Evolutionary conservation across 1,284 basidiomycete genomes (phyloP).

Genomic region (Sporisorium reilianum): DNA sequence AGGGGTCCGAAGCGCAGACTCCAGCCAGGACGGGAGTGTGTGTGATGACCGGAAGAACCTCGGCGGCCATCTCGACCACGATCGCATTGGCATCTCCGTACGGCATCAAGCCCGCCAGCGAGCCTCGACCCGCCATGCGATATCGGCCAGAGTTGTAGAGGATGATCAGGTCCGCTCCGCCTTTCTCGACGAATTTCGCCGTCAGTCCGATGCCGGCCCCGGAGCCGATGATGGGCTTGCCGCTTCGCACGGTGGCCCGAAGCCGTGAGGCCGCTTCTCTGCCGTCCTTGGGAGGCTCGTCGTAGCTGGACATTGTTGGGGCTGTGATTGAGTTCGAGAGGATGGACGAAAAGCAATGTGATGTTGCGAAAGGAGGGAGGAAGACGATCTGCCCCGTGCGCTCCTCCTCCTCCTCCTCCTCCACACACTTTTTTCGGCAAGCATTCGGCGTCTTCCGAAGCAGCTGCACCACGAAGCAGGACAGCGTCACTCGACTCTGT

Average conservation of each 20-base stretch:
- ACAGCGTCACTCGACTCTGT: too few relatives aligned
- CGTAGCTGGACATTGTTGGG: conserved; percentile 27
- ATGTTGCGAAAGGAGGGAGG: too few relatives aligned
- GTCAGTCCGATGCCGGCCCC: conserved; percentile 51
- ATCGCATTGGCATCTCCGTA: conserved; percentile 52
- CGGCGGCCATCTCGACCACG: conserved; percentile 46
- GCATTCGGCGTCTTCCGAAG: conserved; percentile 11
- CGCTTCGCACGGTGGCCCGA: conserved; percentile 23
- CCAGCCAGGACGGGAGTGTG: conserved; percentile 51
- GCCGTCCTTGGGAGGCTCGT: conserved; percentile 32
- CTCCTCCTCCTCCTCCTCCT: conserved; percentile 15
- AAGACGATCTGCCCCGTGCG: conserved; percentile 11
- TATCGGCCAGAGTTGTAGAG: conserved; percentile 51
- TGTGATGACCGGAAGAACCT: conserved; percentile 38
- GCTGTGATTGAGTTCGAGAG: background rate
- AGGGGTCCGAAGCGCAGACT: conserved; percentile 45
- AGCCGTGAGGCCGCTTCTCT: conserved; percentile 39
- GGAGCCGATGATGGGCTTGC: conserved; percentile 46
- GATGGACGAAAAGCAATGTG: too few relatives aligned
- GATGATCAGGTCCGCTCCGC: conserved; percentile 48
- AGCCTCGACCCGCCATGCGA: conserved; percentile 47
- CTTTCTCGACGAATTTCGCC: conserved; percentile 48
- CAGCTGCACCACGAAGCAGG: too few relatives aligned
- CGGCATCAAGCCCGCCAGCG: conserved; percentile 46
- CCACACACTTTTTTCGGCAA: conserved; percentile 1